Conservation (phyloP, 768 basidiomycete species). For the Lentinus tigrinus region DNA sequence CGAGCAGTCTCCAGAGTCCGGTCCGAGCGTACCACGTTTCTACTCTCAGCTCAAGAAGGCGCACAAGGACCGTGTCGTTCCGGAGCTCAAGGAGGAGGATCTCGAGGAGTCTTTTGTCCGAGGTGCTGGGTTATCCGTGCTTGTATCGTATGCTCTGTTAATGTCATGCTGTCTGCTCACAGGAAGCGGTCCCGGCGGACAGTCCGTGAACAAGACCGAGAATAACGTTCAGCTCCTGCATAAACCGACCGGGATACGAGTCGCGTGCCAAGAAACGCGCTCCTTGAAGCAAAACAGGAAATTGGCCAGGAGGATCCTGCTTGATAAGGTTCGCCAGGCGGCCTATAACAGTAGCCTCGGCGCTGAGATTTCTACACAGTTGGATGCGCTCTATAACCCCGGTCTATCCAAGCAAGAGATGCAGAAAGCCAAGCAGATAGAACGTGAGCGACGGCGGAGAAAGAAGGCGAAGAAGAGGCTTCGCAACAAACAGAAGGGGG, state of each 20-base stretch:
- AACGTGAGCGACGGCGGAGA: constrained; percentile 68
- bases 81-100: constrained; percentile 74
- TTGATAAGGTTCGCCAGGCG: constrained; percentile 58
- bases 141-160: neutral
- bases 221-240: constrained; percentile 90
- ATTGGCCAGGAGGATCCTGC: constrained; percentile 67
- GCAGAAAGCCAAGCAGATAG: constrained; percentile 67
- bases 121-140: constrained; percentile 45
- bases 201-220: constrained; percentile 94
- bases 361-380: constrained; percentile 36
- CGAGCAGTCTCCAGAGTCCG: constrained; percentile 11
- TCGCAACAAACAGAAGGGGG: neutral
- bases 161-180: constrained; percentile 9
- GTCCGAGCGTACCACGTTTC: constrained; percentile 36
- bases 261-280: constrained; percentile 86
- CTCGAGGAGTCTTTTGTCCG: constrained; percentile 86
- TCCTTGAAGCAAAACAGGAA: constrained; percentile 78
- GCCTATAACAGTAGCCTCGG: neutral
- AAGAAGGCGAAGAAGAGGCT: constrained; percentile 81
- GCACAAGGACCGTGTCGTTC: constrained; percentile 59
- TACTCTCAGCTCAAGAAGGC: constrained; percentile 74
- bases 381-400: constrained; percentile 72
- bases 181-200: constrained; percentile 95
- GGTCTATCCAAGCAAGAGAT: constrained; percentile 73
- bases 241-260: constrained; percentile 83